These are phyloP conservation scores for Pelargonium myrrhifolium DNA, from an alignment of 441 rosid genomes.

Conservation along the genomic window DNA sequence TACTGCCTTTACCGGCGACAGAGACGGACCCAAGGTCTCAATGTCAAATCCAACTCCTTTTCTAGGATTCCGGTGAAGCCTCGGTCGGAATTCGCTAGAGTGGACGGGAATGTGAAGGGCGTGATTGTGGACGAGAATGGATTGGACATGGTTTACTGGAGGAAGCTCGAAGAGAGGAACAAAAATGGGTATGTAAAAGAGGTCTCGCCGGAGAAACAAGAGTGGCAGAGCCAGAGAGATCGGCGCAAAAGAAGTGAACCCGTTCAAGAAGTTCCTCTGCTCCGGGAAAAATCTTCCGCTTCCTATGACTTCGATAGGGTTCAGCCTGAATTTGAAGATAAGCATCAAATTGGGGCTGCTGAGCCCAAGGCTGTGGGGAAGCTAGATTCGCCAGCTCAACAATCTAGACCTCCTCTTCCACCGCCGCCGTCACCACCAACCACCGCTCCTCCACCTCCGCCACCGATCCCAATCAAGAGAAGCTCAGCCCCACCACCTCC, in stretches of 20 bases:
- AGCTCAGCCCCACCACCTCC: constrained; percentile 19
- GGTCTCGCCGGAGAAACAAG: constrained; percentile 20
- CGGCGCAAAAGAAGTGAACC: constrained; percentile 24
- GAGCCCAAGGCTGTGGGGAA: background rate
- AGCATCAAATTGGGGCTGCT: background rate
- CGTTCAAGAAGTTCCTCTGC: constrained; percentile 52
- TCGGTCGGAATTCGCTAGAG: constrained; percentile 28
- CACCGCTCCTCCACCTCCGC: constrained; percentile 25
- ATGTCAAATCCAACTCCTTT: background rate
- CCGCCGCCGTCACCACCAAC: constrained; percentile 21
- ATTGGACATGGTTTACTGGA: constrained; percentile 78
- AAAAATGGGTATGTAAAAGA: constrained; percentile 14
- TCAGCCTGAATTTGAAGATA: background rate
- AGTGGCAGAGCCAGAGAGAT: constrained; percentile 17
- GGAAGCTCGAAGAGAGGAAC: constrained; percentile 36
- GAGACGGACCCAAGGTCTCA: constrained; percentile 24
- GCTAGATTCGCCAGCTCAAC: constrained; percentile 22
- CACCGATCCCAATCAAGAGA: constrained; percentile 26
- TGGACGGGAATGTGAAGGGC: constrained; percentile 45
- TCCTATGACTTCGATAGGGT: constrained; percentile 21
- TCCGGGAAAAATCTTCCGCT: constrained; percentile 55
- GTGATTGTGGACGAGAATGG: constrained; percentile 75
- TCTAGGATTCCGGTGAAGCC: constrained; percentile 12
- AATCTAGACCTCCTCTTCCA: constrained; percentile 27
- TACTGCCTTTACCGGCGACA: constrained; percentile 23